Conservation (phyloP, 2,329 filamentous ascomycete genomes). For the Bipolaris cookei region DNA sequence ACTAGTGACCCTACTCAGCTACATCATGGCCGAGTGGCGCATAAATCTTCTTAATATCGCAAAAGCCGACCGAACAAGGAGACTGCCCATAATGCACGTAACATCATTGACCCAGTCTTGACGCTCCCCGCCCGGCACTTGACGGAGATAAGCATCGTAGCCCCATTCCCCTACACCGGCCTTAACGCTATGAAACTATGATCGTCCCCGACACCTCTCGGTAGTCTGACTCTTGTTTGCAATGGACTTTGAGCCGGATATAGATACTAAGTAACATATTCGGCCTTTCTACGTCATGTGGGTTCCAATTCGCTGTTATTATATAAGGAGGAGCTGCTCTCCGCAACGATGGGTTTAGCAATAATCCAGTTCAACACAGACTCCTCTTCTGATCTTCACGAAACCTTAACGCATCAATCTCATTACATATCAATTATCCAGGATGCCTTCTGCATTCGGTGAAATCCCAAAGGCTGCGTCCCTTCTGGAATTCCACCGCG, state of each 20-base stretch:
- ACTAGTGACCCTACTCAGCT: slow-evolving; percentile 47
- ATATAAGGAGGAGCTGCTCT: slow-evolving; percentile 8
- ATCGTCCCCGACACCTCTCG: slow-evolving; percentile 3
- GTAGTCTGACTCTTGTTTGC: not conserved
- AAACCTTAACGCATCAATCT: not conserved
- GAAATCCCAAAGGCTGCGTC: slow-evolving; percentile 38
- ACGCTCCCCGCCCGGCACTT: slow-evolving; percentile 2
- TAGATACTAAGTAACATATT: not conserved
- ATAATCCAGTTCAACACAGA: not conserved
- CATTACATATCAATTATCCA: not conserved
- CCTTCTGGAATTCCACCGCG: slow-evolving; percentile 59
- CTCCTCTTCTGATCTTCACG: not conserved
- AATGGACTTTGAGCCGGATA: not conserved
- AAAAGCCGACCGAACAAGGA: slow-evolving; percentile 48
- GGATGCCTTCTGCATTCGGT: slow-evolving; percentile 37
- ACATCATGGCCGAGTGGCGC: slow-evolving; percentile 42
- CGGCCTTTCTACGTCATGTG: slow-evolving; percentile 12
- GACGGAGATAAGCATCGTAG: slow-evolving; percentile 9
- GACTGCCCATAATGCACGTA: slow-evolving; percentile 51
- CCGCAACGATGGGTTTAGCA: not conserved
- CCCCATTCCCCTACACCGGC: slow-evolving; percentile 4
- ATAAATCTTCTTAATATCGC: slow-evolving; percentile 49
- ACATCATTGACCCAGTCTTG: slow-evolving; percentile 46
- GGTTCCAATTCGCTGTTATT: not conserved
- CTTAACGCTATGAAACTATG: slow-evolving; percentile 14